Percentiles rank a stretch among this genome's conserved stretches.
phyloP scores from a whole-genome alignment of 805 yeast genomes.

The Saccharomycopsis fibuligera region DNA sequence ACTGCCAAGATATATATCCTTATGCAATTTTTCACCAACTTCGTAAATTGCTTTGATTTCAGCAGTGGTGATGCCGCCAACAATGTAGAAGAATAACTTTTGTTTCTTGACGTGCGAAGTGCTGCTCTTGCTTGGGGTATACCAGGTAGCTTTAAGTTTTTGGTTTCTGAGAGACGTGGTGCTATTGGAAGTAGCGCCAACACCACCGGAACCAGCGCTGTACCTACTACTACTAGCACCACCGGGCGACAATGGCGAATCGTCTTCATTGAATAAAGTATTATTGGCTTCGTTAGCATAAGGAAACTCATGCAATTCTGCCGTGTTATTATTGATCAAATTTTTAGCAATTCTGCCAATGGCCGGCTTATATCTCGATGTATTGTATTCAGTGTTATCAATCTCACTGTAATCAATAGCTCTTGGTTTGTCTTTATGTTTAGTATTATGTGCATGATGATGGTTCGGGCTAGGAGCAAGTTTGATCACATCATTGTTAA shows the following conservation, averaged over 20 bases:
- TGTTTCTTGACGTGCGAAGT: slow-evolving; percentile 36
- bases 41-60: slow-evolving; percentile 76
- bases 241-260: neutral
- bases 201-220: slow-evolving; percentile 23
- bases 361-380: slow-evolving; percentile 71
- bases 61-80: slow-evolving; percentile 85
- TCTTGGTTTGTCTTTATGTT: neutral
- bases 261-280: slow-evolving; percentile 32
- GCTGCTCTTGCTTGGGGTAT: slow-evolving; percentile 30
- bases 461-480: slow-evolving; percentile 26
- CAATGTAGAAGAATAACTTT: slow-evolving; percentile 68
- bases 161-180: slow-evolving; percentile 58
- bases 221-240: no score
- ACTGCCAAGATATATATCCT: slow-evolving; percentile 77
- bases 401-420: slow-evolving; percentile 23
- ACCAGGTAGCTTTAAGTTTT: slow-evolving; percentile 74
- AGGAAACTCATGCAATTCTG: slow-evolving; percentile 59
- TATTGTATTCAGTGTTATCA: slow-evolving; percentile 35
- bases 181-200: slow-evolving; percentile 28
- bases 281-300: slow-evolving; percentile 71
- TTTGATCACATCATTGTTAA: slow-evolving; percentile 25
- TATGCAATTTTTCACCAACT: slow-evolving; percentile 51
- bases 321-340: slow-evolving; percentile 34
- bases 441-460: slow-evolving; percentile 23
- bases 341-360: slow-evolving; percentile 50